These are phyloP conservation scores for Huntiella omanensis DNA, from an alignment of 2,329 filamentous ascomycete genomes.

Conservation along the genomic window DNA sequence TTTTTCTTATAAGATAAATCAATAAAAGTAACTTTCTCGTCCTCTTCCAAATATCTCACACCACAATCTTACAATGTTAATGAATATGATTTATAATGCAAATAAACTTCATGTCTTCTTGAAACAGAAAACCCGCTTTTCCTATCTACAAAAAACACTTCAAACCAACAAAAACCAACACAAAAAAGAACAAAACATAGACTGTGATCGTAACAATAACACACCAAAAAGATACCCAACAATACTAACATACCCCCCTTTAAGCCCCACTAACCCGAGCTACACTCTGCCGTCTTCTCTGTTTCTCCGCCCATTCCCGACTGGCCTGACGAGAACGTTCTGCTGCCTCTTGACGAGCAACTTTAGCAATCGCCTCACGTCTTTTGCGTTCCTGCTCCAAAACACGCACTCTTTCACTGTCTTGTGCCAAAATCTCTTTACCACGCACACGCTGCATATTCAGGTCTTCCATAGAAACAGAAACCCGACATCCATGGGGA, in stretches of 20 bases:
- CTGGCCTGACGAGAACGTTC: slow-evolving; percentile 39
- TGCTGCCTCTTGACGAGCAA: slow-evolving; percentile 39
- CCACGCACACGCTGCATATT: slow-evolving; percentile 33
- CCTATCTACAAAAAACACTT: neutral
- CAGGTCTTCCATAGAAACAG: slow-evolving; percentile 30
- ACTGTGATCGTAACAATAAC: neutral
- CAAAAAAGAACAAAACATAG: neutral
- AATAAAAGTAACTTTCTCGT: too few species aligned
- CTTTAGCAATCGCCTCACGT: slow-evolving; percentile 33
- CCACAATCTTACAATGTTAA: too few species aligned
- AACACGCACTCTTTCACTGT: slow-evolving; percentile 27
- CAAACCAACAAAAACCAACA: neutral
- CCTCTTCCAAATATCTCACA: too few species aligned
- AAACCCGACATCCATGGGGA: slow-evolving; percentile 27
- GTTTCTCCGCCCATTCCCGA: slow-evolving; percentile 44
- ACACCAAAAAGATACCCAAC: neutral
- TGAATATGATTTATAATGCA: too few species aligned
- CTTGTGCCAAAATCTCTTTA: slow-evolving; percentile 33
- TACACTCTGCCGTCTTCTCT: slow-evolving; percentile 22
- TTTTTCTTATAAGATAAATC: too few species aligned
- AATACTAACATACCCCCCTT: neutral
- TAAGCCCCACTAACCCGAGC: too few species aligned
- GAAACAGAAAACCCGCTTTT: too few species aligned
- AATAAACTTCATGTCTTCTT: too few species aligned
- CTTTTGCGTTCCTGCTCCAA: slow-evolving; percentile 34